Conservation (phyloP, 1,284 basidiomycete genomes). For the Marasmius sp. region DNA sequence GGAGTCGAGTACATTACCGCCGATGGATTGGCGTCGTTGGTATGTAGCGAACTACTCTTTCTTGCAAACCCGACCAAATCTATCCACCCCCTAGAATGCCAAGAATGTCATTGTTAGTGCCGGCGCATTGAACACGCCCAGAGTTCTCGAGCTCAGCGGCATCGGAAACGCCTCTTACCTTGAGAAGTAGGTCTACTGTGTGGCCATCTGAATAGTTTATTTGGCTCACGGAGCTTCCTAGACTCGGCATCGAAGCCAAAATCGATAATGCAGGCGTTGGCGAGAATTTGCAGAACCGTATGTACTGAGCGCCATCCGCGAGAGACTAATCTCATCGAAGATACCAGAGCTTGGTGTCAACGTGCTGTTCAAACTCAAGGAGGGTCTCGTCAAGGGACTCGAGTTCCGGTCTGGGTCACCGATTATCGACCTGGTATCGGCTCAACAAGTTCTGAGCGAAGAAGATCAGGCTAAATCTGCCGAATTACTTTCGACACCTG, state of each 20-base stretch:
- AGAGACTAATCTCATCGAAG: neutral
- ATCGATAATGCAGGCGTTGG: constrained; percentile 10
- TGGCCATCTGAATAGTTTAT: neutral
- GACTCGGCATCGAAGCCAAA: constrained; percentile 11
- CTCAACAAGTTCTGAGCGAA: neutral
- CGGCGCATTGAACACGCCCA: constrained; percentile 9
- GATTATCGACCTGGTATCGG: neutral
- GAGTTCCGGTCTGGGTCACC: neutral
- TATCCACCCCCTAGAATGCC: constrained; percentile 3
- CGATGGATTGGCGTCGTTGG: constrained; percentile 1
- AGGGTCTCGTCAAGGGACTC: neutral
- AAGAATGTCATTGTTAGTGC: constrained; percentile 12
- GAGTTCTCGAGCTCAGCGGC: constrained; percentile 15
- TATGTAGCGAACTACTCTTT: neutral
- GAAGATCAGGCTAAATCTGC: neutral
- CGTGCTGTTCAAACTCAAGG: constrained; percentile 4
- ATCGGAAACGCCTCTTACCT: constrained; percentile 8
- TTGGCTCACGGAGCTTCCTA: neutral
- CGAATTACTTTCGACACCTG: neutral
- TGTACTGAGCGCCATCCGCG: neutral
- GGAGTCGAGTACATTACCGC: constrained; percentile 13
- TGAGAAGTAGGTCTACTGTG: neutral
- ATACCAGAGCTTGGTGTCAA: constrained; percentile 1
- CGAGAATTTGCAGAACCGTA: constrained; percentile 13
- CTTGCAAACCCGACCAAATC: neutral